phyloP scores from a whole-genome alignment of 202 grass and related monocot species.

The Saccharum hybrid region DNA sequence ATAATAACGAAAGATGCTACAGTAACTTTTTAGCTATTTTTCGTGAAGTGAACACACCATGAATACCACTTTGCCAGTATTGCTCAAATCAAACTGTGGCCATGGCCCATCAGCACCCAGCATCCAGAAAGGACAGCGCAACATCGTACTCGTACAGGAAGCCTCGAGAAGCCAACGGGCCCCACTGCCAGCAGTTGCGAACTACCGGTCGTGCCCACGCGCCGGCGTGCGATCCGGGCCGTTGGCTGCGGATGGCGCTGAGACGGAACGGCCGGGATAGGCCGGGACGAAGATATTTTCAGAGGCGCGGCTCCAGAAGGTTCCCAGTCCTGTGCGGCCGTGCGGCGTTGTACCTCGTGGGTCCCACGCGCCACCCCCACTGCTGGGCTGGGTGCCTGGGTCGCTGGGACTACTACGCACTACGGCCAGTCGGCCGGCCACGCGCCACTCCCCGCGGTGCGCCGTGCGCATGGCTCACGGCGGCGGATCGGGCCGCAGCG shows the following conservation, averaged over 20 bases:
- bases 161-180: neutral
- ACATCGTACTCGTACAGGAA: constrained; percentile 14
- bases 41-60: too few relatives aligned
- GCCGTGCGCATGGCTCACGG: too few relatives aligned
- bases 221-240: neutral
- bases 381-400: too few relatives aligned
- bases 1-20: too few relatives aligned
- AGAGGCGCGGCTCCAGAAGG: constrained; percentile 37
- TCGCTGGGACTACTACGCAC: too few relatives aligned
- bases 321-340: neutral
- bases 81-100: too few relatives aligned
- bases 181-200: neutral
- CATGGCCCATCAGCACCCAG: neutral
- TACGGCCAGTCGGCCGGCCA: too few relatives aligned
- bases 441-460: too few relatives aligned
- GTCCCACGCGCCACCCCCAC: neutral
- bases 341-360: neutral
- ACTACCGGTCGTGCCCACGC: neutral
- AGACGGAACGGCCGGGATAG: neutral
- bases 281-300: neutral
- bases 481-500: too few relatives aligned
- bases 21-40: too few relatives aligned
- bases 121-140: neutral
- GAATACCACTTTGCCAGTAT: too few relatives aligned
- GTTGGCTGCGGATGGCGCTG: neutral